phyloP scores from a whole-genome alignment of 345 rosid genomes.

The Gynandropsis gynandra region DNA sequence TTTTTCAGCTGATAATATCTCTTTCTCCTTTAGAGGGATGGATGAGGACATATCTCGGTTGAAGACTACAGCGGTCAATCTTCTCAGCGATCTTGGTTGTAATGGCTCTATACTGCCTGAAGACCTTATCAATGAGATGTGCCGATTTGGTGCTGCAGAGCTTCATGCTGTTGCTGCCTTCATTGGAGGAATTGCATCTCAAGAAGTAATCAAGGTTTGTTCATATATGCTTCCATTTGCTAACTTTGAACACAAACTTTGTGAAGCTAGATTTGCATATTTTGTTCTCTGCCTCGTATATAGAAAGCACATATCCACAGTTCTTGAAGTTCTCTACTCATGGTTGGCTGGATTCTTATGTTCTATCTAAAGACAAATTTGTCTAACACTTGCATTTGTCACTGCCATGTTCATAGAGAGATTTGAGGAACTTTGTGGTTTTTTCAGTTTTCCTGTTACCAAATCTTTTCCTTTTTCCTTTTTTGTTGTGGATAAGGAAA shows the following conservation, averaged over 20 bases:
- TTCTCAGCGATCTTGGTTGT: slow-evolving; percentile 82
- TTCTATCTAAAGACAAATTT: no score
- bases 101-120: slow-evolving; percentile 68
- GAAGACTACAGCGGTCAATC: slow-evolving; percentile 57
- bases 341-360: no score
- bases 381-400: no score
- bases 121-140: slow-evolving; percentile 91
- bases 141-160: slow-evolving; percentile 94
- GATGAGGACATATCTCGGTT: slow-evolving; percentile 86
- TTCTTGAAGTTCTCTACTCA: no score
- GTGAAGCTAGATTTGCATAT: background rate
- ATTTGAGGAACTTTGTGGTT: no score
- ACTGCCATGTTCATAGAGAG: no score
- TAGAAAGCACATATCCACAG: background rate
- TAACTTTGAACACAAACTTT: slow-evolving; percentile 5
- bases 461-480: no score
- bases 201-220: slow-evolving; percentile 86
- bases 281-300: no score
- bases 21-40: slow-evolving; percentile 43
- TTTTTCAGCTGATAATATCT: slow-evolving; percentile 11
- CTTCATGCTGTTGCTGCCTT: slow-evolving; percentile 93
- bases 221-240: slow-evolving; percentile 7
- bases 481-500: no score
- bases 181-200: slow-evolving; percentile 88
- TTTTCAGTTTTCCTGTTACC: no score